A percentile compares a stretch with the other conserved stretches of the same genome.
Conservation (phyloP, 495 filamentous ascomycete species). For the Barbatosphaeria neglecta region DNA sequence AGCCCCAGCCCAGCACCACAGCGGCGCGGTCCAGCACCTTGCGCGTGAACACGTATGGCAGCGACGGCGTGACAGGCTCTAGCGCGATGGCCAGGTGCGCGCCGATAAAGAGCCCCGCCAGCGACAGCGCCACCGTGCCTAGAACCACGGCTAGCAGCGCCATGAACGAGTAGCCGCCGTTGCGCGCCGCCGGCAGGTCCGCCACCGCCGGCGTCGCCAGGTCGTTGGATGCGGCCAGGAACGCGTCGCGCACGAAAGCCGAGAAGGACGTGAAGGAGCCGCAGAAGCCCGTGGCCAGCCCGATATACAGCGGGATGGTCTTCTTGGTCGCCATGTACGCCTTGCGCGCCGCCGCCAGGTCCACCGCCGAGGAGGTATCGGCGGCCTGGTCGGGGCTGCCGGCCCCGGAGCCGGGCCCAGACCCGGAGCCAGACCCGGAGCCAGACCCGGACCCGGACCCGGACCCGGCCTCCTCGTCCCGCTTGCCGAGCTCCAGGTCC, state of each 20-base stretch:
- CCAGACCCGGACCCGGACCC: constrained; percentile 11
- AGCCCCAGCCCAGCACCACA: constrained; percentile 53
- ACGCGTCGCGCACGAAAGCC: constrained; percentile 73
- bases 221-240: constrained; percentile 73
- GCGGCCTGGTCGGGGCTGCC: constrained; percentile 3
- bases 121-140: constrained; percentile 52
- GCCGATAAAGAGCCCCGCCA: constrained; percentile 58
- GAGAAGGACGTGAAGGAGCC: constrained; percentile 90
- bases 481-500: constrained; percentile 10
- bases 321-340: constrained; percentile 55
- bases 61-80: constrained; percentile 39
- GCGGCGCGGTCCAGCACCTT: constrained; percentile 49
- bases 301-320: constrained; percentile 80
- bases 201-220: constrained; percentile 21
- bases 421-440: constrained; percentile 11
- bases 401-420: constrained; percentile 5
- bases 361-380: no score
- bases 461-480: constrained; percentile 19
- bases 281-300: constrained; percentile 87
- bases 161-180: constrained; percentile 72
- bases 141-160: constrained; percentile 62
- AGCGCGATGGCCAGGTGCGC: constrained; percentile 67
- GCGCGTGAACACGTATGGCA: constrained; percentile 46
- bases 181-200: constrained; percentile 31
- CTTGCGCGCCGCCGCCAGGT: constrained; percentile 33